phyloP scores from a whole-genome alignment of 2,329 filamentous ascomycete genomes.

The Teratosphaeria nubilosa region DNA sequence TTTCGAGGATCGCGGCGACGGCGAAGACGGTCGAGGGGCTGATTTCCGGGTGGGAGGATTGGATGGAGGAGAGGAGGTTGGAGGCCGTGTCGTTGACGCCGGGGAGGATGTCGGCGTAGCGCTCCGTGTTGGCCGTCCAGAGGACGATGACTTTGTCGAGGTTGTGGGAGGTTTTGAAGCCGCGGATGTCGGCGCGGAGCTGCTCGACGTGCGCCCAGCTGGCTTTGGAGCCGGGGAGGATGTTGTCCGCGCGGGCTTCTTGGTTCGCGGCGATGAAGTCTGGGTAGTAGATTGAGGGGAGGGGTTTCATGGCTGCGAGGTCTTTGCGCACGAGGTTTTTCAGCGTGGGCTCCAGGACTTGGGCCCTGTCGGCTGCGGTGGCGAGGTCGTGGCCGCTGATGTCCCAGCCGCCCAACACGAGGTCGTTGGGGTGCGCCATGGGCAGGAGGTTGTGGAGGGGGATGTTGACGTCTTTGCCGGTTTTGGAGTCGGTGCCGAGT shows the following conservation, averaged over 20 bases:
- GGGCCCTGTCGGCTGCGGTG: conserved; percentile 87
- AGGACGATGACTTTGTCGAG: conserved; percentile 95
- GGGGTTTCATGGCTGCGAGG: conserved; percentile 76
- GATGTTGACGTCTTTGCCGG: conserved; percentile 83
- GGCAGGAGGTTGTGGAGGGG: conserved; percentile 90
- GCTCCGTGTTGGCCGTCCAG: conserved; percentile 99
- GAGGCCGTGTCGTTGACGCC: conserved; percentile 96
- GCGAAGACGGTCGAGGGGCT: conserved; percentile 93
- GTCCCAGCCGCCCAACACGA: conserved; percentile 94
- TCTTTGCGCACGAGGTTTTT: conserved; percentile 87
- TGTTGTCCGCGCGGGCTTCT: conserved; percentile 88
- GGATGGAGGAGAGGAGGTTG: conserved; percentile 81
- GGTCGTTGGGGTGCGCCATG: conserved; percentile 84
- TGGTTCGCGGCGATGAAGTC: conserved; percentile 99
- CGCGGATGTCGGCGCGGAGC: conserved; percentile 82
- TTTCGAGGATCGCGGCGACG: conserved; percentile 84
- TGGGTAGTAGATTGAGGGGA: conserved; percentile 95
- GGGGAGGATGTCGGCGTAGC: conserved; percentile 76
- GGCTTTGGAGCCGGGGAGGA: conserved; percentile 74
- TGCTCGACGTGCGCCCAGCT: conserved; percentile 81
- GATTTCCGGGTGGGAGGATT: conserved; percentile 79
- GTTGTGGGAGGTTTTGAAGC: conserved; percentile 77
- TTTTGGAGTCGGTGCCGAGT: conserved; percentile 78
- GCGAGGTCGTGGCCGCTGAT: conserved; percentile 86
- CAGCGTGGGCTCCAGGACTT: conserved; percentile 88